phyloP scores from a whole-genome alignment of 2,329 filamentous ascomycete genomes.

The Aspergillus fumigatus region DNA sequence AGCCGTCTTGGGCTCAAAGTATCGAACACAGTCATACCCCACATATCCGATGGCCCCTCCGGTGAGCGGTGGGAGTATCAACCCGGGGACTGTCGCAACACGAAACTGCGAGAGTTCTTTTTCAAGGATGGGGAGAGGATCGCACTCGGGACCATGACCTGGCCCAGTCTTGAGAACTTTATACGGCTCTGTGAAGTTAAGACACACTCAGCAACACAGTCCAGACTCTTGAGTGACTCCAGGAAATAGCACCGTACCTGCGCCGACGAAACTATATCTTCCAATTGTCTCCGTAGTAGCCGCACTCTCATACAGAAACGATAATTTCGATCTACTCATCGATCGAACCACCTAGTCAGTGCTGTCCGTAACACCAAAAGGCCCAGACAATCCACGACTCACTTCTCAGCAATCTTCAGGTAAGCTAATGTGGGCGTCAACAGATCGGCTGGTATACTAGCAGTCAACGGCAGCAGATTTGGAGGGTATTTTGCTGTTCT shows the following conservation, averaged over 20 bases:
- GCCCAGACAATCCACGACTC: slow-evolving; percentile 31
- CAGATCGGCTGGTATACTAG: slow-evolving; percentile 84
- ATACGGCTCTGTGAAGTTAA: slow-evolving; percentile 47
- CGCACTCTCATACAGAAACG: slow-evolving; percentile 93
- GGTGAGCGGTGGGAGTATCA: slow-evolving; percentile 78
- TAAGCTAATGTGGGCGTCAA: slow-evolving; percentile 94
- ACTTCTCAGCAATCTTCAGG: slow-evolving; percentile 78
- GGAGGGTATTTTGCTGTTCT: slow-evolving; percentile 54
- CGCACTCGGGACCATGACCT: slow-evolving; percentile 75
- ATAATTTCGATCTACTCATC: slow-evolving; percentile 60
- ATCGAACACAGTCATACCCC: slow-evolving; percentile 93
- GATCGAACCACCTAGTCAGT: neutral
- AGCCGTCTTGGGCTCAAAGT: slow-evolving; percentile 96
- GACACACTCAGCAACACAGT: slow-evolving; percentile 7
- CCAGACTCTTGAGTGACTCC: neutral
- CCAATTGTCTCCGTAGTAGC: slow-evolving; percentile 88
- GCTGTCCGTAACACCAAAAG: neutral
- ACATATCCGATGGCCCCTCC: slow-evolving; percentile 96
- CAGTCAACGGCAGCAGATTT: slow-evolving; percentile 77
- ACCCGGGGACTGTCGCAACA: slow-evolving; percentile 75
- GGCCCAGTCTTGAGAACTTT: slow-evolving; percentile 85
- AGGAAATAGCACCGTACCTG: slow-evolving; percentile 45
- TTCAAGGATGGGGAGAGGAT: slow-evolving; percentile 80
- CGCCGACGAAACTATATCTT: slow-evolving; percentile 91
- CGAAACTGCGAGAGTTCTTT: slow-evolving; percentile 72